These are phyloP conservation scores for Pseudogymnoascus sp. DNA, from an alignment of 2,329 filamentous ascomycete species.

Conservation along the genomic window DNA sequence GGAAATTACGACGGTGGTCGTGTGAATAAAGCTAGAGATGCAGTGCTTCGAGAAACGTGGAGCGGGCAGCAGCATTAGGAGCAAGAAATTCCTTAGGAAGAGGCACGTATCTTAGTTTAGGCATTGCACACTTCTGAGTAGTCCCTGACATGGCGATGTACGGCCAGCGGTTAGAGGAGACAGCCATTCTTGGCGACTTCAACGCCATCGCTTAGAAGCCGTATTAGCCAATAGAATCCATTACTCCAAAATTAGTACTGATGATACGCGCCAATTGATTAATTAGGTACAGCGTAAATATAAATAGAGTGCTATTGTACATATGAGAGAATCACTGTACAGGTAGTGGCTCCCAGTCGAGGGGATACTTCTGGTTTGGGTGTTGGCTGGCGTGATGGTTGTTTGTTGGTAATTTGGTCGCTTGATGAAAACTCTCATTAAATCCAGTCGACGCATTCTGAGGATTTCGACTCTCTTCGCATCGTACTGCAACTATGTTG, in stretches of 20 bases:
- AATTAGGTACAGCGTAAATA: background rate
- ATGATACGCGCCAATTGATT: background rate
- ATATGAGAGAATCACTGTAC: background rate
- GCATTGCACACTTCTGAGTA: too few relatives aligned
- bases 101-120: too few relatives aligned
- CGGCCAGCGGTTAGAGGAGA: background rate
- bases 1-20: too few relatives aligned
- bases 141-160: too few relatives aligned
- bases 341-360: background rate
- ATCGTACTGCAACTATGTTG: background rate
- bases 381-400: background rate
- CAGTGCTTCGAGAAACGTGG: too few relatives aligned
- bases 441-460: background rate
- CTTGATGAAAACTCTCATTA: background rate
- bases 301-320: background rate
- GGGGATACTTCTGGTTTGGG: background rate
- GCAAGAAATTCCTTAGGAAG: too few relatives aligned
- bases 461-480: background rate
- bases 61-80: too few relatives aligned
- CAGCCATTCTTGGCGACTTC: background rate
- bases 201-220: background rate
- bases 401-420: background rate
- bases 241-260: background rate
- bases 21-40: too few relatives aligned
- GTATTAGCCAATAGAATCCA: background rate